Conservation (phyloP, 495 filamentous ascomycete species). For the Aspergillus diversus region DNA sequence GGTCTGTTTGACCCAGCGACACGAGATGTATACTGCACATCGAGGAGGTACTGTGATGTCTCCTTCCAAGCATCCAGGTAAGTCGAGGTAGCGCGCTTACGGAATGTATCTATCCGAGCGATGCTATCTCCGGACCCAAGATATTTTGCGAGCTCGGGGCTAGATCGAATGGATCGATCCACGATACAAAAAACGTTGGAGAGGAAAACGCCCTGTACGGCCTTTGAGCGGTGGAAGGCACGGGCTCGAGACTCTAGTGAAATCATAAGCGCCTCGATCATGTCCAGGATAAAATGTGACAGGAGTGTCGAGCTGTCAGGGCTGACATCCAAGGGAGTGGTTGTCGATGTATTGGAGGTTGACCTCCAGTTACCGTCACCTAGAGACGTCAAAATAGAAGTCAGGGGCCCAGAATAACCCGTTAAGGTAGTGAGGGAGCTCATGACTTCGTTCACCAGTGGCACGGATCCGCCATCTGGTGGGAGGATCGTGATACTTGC, state of each 20-base stretch:
- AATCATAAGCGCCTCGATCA: conserved; percentile 77
- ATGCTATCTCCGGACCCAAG: conserved; percentile 65
- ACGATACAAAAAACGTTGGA: conserved; percentile 87
- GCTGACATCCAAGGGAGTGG: conserved; percentile 80
- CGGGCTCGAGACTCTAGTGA: conserved; percentile 77
- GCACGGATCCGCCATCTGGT: conserved; percentile 74
- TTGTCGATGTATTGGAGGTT: conserved; percentile 60
- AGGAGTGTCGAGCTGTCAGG: conserved; percentile 90
- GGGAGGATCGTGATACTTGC: conserved; percentile 67
- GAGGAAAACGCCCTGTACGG: conserved; percentile 83
- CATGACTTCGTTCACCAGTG: conserved; percentile 84
- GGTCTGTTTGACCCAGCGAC: conserved; percentile 55
- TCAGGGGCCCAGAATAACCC: conserved; percentile 82
- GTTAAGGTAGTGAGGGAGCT: conserved; percentile 83
- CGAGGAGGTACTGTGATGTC: conserved; percentile 79
- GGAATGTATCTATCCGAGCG: conserved; percentile 75
- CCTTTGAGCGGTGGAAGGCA: conserved; percentile 75
- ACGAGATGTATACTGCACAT: conserved; percentile 89
- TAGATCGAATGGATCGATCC: conserved; percentile 81
- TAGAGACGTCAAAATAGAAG: conserved; percentile 86
- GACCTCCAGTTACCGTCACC: conserved; percentile 88
- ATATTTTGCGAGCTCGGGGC: conserved; percentile 70
- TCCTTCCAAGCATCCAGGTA: conserved; percentile 93
- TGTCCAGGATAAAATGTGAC: conserved; percentile 83
- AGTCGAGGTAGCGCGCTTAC: conserved; percentile 78